A percentile compares a stretch with the other conserved stretches of the same genome.
phyloP scores from a whole-genome alignment of 2,329 filamentous ascomycete genomes.

The Pseudogymnoascus verrucosus region DNA sequence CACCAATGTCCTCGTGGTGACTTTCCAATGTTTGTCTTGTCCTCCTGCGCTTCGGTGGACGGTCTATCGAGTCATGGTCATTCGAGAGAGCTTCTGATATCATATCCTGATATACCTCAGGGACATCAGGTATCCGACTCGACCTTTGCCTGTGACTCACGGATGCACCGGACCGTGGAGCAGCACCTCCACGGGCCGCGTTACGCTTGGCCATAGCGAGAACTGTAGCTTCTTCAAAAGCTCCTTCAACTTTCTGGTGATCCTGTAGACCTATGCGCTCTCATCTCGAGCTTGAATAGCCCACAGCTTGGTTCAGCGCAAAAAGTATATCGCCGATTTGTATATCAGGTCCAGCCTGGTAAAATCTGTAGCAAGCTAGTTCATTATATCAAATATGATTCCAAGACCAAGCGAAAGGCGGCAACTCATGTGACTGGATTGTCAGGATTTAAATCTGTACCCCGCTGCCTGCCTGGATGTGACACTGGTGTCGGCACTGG shows the following conservation, averaged over 20 bases:
- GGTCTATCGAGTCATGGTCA: conserved; percentile 25
- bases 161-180: background rate
- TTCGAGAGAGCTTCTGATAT: conserved; percentile 32
- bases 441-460: background rate
- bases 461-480: background rate
- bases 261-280: background rate
- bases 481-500: too few species aligned
- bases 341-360: background rate
- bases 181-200: background rate
- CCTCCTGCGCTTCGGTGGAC: conserved; percentile 31
- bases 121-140: conserved; percentile 21
- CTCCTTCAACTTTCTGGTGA: background rate
- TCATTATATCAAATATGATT: background rate
- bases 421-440: background rate
- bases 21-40: conserved; percentile 16
- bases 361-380: background rate
- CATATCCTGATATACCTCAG: conserved; percentile 38
- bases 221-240: background rate
- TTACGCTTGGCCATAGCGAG: background rate
- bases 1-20: conserved; percentile 11
- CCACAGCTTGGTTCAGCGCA: background rate
- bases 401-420: background rate
- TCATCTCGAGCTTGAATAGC: background rate
- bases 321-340: background rate
- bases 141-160: background rate